Evolutionary conservation across 2,329 filamentous ascomycete genomes (phyloP).

Genomic region (Chaetomiaceae sp.): DNA sequence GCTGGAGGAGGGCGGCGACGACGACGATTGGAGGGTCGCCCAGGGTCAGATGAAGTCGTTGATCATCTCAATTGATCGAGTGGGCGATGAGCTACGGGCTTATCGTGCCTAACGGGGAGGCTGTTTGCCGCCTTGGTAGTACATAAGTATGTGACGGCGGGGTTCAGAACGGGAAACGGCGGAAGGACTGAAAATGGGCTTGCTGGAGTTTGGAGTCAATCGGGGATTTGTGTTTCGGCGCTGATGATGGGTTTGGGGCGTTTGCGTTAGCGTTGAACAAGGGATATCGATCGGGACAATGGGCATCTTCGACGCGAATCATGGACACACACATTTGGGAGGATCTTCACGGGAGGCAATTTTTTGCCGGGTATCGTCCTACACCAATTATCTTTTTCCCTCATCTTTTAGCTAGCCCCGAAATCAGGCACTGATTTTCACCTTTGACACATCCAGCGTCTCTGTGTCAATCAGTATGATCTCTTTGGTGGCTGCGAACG

Average conservation of each 20-base stretch:
- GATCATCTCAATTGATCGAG: constrained; percentile 16
- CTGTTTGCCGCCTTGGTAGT: background rate
- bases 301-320: background rate
- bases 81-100: constrained; percentile 6
- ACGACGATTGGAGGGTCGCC: background rate
- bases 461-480: constrained; percentile 81
- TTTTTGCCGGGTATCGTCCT: constrained; percentile 3
- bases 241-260: background rate
- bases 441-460: constrained; percentile 70
- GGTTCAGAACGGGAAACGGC: background rate
- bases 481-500: constrained; percentile 72
- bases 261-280: constrained; percentile 1
- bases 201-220: background rate
- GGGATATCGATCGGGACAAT: background rate
- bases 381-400: background rate
- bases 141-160: background rate
- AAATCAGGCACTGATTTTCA: constrained; percentile 47
- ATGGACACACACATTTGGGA: constrained; percentile 3
- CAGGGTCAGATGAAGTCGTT: constrained; percentile 11
- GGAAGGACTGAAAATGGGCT: background rate
- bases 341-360: background rate
- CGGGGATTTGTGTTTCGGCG: background rate
- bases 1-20: background rate
- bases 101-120: constrained; percentile 10
- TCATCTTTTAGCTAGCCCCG: background rate